Percentiles rank a stretch among this genome's conserved stretches.
Conservation (phyloP, 352 stramenopile genomes). For the Proteromonas lacertae region DNA sequence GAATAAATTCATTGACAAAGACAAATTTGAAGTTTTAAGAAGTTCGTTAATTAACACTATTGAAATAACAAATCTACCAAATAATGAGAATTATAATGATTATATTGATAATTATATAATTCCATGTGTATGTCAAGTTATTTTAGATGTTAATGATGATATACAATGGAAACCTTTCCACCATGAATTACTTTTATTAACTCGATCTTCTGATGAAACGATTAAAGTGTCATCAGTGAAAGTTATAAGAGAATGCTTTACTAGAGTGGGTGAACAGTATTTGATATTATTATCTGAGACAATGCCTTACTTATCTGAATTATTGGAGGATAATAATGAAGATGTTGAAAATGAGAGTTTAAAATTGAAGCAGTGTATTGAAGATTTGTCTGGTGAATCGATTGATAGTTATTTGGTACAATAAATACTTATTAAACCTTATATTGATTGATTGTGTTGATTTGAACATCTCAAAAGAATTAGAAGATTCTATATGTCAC, state of each 20-base stretch:
- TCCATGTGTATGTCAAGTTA: not conserved
- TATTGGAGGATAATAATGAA: constrained; percentile 10
- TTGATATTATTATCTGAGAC: constrained; percentile 12
- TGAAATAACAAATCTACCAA: too few species aligned
- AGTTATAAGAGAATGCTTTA: constrained; percentile 9
- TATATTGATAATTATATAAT: not conserved
- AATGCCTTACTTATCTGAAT: constrained; percentile 12
- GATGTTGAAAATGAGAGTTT: constrained; percentile 8
- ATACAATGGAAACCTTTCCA: constrained; percentile 11
- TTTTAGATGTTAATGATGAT: constrained; percentile 6
- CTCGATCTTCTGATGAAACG: not conserved
- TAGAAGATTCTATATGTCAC: too few species aligned
- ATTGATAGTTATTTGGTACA: constrained; percentile 11
- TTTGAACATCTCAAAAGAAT: too few species aligned
- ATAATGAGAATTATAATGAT: not conserved
- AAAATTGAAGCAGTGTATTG: constrained; percentile 9
- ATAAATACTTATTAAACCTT: too few species aligned
- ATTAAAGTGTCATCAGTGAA: constrained; percentile 7
- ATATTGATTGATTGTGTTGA: too few species aligned
- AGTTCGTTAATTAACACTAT: too few species aligned
- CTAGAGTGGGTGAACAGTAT: constrained; percentile 12
- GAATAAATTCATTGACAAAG: too few species aligned
- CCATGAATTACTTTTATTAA: constrained; percentile 9
- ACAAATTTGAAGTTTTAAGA: too few species aligned
- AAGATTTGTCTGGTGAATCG: constrained; percentile 10